Base-by-base conservation (phyloP, 1,284 basidiomycete species). In the Neolentinus lepideus region DNA sequence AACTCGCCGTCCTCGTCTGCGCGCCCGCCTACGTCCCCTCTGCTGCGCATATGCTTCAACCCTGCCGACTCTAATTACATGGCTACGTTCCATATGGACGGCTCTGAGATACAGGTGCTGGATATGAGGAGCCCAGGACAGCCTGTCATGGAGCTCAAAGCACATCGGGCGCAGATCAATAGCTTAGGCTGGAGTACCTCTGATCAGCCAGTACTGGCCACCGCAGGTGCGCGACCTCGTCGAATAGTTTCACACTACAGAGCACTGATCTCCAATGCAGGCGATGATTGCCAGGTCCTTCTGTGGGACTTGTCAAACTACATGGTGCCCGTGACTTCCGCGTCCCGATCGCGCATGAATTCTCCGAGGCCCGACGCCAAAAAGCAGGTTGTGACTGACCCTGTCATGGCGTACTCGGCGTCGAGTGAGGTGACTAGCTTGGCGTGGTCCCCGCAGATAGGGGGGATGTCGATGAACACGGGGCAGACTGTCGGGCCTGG, bases 61-160 rank as follows among this genome's bases (percentile, higher is more conserved):
- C 92, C 92, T 0, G 78, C 83, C 1, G 89, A 92, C 68, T 85
- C 89, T 11, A 91, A 93, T 69, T 96, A 93, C 64, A 90, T 94
- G 81, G 90, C 90, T n/a, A 94, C 90, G 1, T 97, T 91, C 73
- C 91, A 93, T 63, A 87, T 93, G 80, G 93, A 96, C 65, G 90
- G 90, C 53, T 71, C 78, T 22, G 88, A 92, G 62, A 80, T 96
- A 2, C 89, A 96, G 66, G 91, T 98, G 35, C 75, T 98, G 58
- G 94, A 98, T 66, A 96, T 97, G 89, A 82, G 94, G 50, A 90
- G 85, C 69, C 94, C 94, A 0, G 95, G 95, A 0, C 85, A 91
- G 60, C 94, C 95, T 0, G 93, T 97, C 3, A 88, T 94, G 66
- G 94, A 97, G 68, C 75, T 97, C 16, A 80, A 84, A 59, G 92